Evolutionary conservation across 2,329 filamentous ascomycete species (phyloP), one percentile per base, ranked within the genome.

Genomic region (Acephala macrosclerotiorum): DNA sequence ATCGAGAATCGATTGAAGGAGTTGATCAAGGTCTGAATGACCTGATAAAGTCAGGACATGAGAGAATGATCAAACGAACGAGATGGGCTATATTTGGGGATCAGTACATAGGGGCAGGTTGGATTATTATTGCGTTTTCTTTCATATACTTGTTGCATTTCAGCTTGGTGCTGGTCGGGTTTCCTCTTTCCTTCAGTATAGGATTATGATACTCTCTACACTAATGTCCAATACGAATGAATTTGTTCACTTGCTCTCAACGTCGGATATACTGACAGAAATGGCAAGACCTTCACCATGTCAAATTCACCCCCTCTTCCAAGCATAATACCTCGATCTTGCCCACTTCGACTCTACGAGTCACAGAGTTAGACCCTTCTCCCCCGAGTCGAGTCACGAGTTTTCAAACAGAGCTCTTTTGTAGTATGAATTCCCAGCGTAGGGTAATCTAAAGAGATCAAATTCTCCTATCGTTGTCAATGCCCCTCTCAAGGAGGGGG

Each of bases 1-100:
- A 89, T 98, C 78, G 94, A 97, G 81, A 91, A 91, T 82, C 87
- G 93, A 72, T 79, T 98, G 73, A 85, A 81, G 68, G 83, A 94
- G 75, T 76, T 97, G 68, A 86, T 95, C n/a, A 36, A 57, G n/a
- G 55, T 11, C 16, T 57, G 20, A 57, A 38, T 22, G 18, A 20
- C n/a, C 12, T 7, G n/a, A 53, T 53, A 25, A 53, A 29, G 11
- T n/a, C n/a, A n/a, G n/a, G n/a, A n/a, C n/a, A 29, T 14, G 49
- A 22, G 25, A 49, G n/a, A 49, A 42, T 42, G 45, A 22, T 22
- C 18, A 22, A 49, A 42, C 18, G 20, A 49, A 49, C 9, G 7
- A 9, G 12, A 49, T 49, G 20, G 49, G 26, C 25, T 25, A 53
- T 4, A 11, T 18, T 33, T 4, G 29, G 9, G 29, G 29, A 33